Percentiles rank a stretch among this genome's conserved stretches.
These are phyloP conservation scores for Neofusicoccum laricinum DNA, from an alignment of 2,329 filamentous ascomycete genomes.

Conservation along the genomic window DNA sequence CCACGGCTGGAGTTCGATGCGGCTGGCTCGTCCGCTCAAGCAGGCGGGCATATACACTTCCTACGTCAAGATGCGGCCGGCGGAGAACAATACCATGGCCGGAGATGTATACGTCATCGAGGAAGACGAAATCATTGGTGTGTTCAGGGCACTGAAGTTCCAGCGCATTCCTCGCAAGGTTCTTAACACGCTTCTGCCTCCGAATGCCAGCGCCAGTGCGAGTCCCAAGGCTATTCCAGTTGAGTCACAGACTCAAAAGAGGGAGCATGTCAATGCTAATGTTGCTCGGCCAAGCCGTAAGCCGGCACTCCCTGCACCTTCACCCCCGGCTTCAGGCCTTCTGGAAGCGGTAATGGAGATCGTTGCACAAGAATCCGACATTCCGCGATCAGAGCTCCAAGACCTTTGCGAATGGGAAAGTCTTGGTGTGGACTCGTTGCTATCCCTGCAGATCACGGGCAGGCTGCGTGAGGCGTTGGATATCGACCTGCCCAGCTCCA, in stretches of 20 bases:
- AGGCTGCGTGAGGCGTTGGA: no score
- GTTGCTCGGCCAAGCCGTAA: no score
- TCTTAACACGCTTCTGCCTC: not conserved
- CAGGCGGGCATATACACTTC: slow-evolving; percentile 19
- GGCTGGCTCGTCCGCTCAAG: slow-evolving; percentile 21
- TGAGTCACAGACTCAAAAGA: slow-evolving; percentile 3
- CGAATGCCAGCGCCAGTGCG: slow-evolving; percentile 6
- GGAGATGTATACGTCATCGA: slow-evolving; percentile 42
- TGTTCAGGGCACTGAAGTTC: slow-evolving; percentile 30
- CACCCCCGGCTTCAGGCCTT: no score
- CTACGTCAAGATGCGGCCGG: slow-evolving; percentile 27
- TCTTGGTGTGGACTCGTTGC: slow-evolving; percentile 28
- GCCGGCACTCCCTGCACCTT: no score
- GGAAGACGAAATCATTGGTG: slow-evolving; percentile 28
- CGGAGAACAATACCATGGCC: slow-evolving; percentile 27
- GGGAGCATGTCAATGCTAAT: not conserved
- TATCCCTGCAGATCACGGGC: slow-evolving; percentile 18
- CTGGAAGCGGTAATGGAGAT: no score
- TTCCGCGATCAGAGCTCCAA: slow-evolving; percentile 22
- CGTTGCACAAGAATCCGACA: slow-evolving; percentile 23
- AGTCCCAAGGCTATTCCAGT: not conserved
- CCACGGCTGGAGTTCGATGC: slow-evolving; percentile 25
- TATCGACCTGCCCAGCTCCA: no score
- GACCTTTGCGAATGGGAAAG: slow-evolving; percentile 25
- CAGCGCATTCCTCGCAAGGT: slow-evolving; percentile 20